Conservation (phyloP, 2,329 filamentous ascomycete species). For the Albophoma yamanashiensis region DNA sequence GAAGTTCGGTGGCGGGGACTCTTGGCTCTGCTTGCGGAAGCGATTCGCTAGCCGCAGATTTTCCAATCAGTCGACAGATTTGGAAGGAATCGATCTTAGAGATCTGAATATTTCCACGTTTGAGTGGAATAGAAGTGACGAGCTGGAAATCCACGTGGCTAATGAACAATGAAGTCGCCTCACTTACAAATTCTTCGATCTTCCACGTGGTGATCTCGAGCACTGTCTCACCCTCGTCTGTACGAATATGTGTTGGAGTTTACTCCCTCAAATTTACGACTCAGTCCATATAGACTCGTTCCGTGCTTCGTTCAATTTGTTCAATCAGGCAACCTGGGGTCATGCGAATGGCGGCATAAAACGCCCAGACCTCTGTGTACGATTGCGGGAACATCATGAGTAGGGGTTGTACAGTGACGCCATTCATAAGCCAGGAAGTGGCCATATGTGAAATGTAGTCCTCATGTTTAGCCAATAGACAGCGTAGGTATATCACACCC, state of each 20-base stretch:
- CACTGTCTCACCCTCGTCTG: not conserved
- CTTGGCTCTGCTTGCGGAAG: not conserved
- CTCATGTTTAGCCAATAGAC: not conserved
- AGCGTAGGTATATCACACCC: no score
- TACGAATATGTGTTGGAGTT: not conserved
- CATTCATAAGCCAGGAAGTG: no score
- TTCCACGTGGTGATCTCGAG: not conserved
- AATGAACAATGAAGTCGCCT: not conserved
- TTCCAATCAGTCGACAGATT: no score
- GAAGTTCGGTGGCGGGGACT: not conserved
- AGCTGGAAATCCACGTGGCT: not conserved
- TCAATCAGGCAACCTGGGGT: not conserved
- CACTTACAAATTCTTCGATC: not conserved
- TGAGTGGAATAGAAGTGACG: not conserved
- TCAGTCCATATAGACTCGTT: not conserved
- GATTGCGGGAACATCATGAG: no score
- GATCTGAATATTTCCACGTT: not conserved
- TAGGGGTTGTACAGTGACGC: not conserved
- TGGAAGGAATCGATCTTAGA: no score
- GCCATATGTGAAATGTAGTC: not conserved
- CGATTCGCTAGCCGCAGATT: not conserved
- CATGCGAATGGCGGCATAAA: not conserved
- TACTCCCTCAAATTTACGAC: not conserved
- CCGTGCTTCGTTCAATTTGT: no score
- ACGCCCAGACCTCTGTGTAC: not conserved